A percentile compares a stretch with the other conserved stretches of the same genome.
These are phyloP conservation scores for Candolleomyces aberdarensis DNA, from an alignment of 768 basidiomycete genomes.

Conservation along the genomic window DNA sequence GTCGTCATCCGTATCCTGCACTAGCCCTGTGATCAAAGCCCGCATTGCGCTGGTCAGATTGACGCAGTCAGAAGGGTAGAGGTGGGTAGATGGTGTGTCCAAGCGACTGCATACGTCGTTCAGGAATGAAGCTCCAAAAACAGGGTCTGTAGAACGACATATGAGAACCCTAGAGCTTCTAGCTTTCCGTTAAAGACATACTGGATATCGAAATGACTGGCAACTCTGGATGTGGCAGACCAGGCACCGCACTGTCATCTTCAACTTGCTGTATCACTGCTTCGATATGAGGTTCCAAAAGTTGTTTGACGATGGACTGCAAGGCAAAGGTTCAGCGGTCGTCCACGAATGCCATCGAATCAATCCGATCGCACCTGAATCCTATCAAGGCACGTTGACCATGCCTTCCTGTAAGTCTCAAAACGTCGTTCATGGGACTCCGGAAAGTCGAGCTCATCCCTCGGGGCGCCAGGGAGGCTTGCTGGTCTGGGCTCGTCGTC, in stretches of 20 bases:
- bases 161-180: background rate
- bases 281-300: background rate
- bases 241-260: constrained; percentile 44
- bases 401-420: constrained; percentile 52
- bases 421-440: constrained; percentile 28
- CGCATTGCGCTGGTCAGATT: constrained; percentile 55
- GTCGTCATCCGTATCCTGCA: constrained; percentile 30
- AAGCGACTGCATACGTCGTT: constrained; percentile 39
- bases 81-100: constrained; percentile 34
- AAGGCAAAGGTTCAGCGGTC: constrained; percentile 45
- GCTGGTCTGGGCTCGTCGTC: background rate
- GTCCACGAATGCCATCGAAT: constrained; percentile 29
- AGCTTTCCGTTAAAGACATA: constrained; percentile 22
- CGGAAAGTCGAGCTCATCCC: background rate
- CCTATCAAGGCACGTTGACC: constrained; percentile 55
- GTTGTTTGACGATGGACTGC: constrained; percentile 21
- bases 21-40: constrained; percentile 49
- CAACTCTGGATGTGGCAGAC: constrained; percentile 58
- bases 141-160: constrained; percentile 30
- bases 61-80: constrained; percentile 56
- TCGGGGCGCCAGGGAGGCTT: background rate
- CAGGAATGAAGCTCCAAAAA: constrained; percentile 45
- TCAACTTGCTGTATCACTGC: constrained; percentile 44
- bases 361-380: constrained; percentile 42
- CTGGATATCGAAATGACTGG: constrained; percentile 58